Evolutionary conservation across 495 filamentous ascomycete species (phyloP).

Genomic region (Chlorociboria aeruginascens): DNA sequence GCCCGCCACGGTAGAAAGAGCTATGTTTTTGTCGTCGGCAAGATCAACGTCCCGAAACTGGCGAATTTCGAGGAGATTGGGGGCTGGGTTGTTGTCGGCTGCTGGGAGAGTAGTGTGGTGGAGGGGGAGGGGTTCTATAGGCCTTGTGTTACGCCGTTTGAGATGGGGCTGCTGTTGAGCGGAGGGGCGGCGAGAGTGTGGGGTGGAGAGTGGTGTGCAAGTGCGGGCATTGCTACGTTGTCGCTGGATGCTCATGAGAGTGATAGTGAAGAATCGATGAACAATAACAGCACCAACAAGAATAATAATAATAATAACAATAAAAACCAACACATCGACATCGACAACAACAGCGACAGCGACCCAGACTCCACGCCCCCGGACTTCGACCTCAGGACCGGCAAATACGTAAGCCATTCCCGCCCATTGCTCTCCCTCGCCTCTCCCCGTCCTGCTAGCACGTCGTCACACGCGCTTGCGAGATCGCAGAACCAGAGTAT

Average conservation of each 20-base stretch:
- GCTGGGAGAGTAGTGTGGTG: slow-evolving; percentile 89
- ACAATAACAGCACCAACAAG: background rate
- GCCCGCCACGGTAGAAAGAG: slow-evolving; percentile 94
- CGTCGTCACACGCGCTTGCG: too few relatives aligned
- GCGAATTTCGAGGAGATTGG: slow-evolving; percentile 94
- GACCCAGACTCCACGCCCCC: slow-evolving; percentile 58
- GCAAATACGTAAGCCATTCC: slow-evolving; percentile 70
- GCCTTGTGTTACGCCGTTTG: slow-evolving; percentile 85
- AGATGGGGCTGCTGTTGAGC: slow-evolving; percentile 63
- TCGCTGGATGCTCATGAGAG: slow-evolving; percentile 23
- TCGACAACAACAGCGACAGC: too few relatives aligned
- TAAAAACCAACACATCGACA: background rate
- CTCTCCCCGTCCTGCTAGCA: slow-evolving; percentile 20
- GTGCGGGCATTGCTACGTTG: slow-evolving; percentile 63
- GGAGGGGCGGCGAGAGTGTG: slow-evolving; percentile 60
- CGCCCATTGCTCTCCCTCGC: slow-evolving; percentile 51
- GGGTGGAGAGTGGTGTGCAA: slow-evolving; percentile 69
- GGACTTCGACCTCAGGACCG: slow-evolving; percentile 85
- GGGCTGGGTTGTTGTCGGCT: slow-evolving; percentile 94
- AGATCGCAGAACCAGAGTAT: slow-evolving; percentile 63
- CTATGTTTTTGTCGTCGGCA: slow-evolving; percentile 94
- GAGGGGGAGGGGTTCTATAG: slow-evolving; percentile 55
- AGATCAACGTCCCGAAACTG: slow-evolving; percentile 88
- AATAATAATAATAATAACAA: background rate
- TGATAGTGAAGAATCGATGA: slow-evolving; percentile 10